These are phyloP conservation scores for Synchytrium microbalum DNA, from an alignment of 371 early-diverging fungal genomes.

Conservation along the genomic window DNA sequence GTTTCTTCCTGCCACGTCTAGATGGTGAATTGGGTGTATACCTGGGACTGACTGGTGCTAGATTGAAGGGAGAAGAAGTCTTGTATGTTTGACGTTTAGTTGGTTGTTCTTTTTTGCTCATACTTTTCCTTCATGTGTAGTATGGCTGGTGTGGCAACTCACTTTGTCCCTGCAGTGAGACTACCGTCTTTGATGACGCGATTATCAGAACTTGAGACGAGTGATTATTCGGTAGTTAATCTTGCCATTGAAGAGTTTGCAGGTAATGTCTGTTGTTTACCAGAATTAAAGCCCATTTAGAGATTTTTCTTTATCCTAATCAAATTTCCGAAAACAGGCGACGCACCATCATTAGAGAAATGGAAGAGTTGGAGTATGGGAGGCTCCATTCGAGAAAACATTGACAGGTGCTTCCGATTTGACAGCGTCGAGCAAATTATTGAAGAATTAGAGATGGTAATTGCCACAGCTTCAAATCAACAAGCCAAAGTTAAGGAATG, in stretches of 20 bases:
- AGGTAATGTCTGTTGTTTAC: slow-evolving; percentile 37
- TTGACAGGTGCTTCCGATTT: slow-evolving; percentile 70
- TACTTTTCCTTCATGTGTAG: slow-evolving; percentile 26
- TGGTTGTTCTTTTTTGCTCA: neutral
- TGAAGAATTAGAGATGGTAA: slow-evolving; percentile 60
- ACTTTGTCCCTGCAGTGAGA: slow-evolving; percentile 85
- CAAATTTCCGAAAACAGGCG: slow-evolving; percentile 9
- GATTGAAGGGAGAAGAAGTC: slow-evolving; percentile 77
- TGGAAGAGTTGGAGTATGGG: slow-evolving; percentile 46
- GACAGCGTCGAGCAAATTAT: slow-evolving; percentile 75
- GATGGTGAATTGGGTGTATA: slow-evolving; percentile 90
- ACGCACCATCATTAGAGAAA: slow-evolving; percentile 13
- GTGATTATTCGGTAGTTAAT: slow-evolving; percentile 78
- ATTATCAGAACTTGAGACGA: slow-evolving; percentile 70
- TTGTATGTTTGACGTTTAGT: slow-evolving; percentile 48
- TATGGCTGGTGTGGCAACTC: slow-evolving; percentile 90
- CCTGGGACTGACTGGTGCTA: slow-evolving; percentile 81
- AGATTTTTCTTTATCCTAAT: neutral
- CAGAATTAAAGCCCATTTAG: neutral
- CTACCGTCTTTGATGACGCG: slow-evolving; percentile 71
- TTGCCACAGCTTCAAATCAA: neutral
- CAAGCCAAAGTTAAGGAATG: slow-evolving; percentile 38
- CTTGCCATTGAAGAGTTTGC: slow-evolving; percentile 87
- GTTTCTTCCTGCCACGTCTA: slow-evolving; percentile 84
- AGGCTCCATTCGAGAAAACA: slow-evolving; percentile 58